These are phyloP conservation scores for Capsicum rhomboideum DNA, from an alignment of 257 asterid genomes.

Conservation along the genomic window DNA sequence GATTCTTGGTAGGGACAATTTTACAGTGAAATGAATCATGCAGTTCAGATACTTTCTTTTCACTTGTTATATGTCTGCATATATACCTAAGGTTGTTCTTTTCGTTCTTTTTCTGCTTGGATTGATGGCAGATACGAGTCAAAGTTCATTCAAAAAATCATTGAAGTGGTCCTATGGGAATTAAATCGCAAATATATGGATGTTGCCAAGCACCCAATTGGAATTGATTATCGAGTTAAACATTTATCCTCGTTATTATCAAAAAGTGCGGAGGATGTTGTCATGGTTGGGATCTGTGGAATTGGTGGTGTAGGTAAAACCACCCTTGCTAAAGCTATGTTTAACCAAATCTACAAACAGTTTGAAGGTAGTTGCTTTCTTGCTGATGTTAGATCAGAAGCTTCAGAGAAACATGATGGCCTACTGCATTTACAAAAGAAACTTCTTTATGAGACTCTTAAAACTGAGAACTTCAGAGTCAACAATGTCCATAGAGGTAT, in stretches of 20 bases:
- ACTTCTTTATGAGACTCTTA: too few species aligned
- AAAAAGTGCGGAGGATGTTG: neutral
- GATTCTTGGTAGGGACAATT: too few species aligned
- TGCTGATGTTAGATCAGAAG: too few species aligned
- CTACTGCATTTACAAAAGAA: too few species aligned
- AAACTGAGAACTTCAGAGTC: too few species aligned
- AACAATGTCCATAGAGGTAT: too few species aligned
- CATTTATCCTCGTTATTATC: neutral
- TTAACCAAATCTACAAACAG: neutral
- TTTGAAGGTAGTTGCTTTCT: neutral
- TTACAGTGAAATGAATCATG: neutral
- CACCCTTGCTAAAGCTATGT: neutral
- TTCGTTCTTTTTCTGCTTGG: neutral
- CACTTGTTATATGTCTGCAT: neutral
- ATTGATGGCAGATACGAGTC: neutral
- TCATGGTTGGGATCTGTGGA: neutral
- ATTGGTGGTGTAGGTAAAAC: too few species aligned
- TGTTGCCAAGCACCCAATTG: neutral
- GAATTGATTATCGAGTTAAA: neutral
- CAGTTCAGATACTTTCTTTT: neutral
- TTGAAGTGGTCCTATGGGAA: neutral
- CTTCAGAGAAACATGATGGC: too few species aligned
- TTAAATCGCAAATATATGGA: neutral
- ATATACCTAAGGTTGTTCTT: neutral
- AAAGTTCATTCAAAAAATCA: neutral